phyloP scores from a whole-genome alignment of 176 grass and related monocot species.

The Oryza officinalis region DNA sequence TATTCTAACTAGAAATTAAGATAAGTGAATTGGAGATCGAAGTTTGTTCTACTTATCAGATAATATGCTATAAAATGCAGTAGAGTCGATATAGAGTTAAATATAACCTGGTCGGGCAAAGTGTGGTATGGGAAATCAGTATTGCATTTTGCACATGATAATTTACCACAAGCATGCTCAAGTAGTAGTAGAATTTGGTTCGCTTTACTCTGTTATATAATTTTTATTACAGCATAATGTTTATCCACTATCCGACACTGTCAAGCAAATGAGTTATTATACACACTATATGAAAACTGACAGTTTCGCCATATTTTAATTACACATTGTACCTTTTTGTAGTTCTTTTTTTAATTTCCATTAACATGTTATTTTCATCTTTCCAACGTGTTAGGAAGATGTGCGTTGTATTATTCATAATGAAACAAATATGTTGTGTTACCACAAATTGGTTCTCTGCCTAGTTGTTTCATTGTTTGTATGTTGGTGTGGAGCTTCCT shows the following conservation, averaged over 20 bases:
- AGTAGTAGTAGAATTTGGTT: not conserved
- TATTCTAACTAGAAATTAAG: too few species aligned
- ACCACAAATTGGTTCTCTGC: not conserved
- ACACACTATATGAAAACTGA: not conserved
- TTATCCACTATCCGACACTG: not conserved
- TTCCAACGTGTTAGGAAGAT: not conserved
- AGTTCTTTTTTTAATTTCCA: not conserved
- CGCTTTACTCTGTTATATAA: not conserved
- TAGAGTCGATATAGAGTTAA: constrained; percentile 1
- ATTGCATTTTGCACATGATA: not conserved
- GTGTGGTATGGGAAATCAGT: not conserved
- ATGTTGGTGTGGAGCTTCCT: not conserved
- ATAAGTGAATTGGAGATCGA: not conserved
- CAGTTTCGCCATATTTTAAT: too few species aligned
- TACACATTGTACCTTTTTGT: not conserved
- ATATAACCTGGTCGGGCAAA: not conserved
- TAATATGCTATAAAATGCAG: not conserved
- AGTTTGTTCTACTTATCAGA: constrained; percentile 18
- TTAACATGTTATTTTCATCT: not conserved
- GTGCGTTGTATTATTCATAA: constrained; percentile 9
- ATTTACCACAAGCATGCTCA: not conserved
- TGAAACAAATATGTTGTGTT: constrained; percentile 16
- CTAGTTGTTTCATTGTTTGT: not conserved
- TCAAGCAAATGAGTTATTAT: constrained; percentile 21
- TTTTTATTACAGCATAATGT: not conserved